These are phyloP conservation scores for Betula pendula DNA, from an alignment of 306 rosid genomes.

Conservation along the genomic window DNA sequence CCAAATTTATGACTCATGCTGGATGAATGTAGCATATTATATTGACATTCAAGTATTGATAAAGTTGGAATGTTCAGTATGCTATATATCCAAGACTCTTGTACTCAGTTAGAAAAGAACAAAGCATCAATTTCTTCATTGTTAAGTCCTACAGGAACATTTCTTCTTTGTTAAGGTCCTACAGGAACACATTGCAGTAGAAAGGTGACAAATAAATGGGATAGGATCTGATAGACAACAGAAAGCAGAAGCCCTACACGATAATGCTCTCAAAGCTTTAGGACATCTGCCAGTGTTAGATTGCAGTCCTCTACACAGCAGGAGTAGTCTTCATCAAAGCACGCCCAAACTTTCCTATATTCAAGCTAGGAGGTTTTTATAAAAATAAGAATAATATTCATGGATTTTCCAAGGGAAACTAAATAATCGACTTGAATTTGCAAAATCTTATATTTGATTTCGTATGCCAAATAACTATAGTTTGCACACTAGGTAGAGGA, in stretches of 20 bases:
- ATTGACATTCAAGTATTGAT: not conserved
- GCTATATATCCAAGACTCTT: not conserved
- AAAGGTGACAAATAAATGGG: not conserved
- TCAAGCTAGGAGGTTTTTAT: not conserved
- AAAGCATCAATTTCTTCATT: not conserved
- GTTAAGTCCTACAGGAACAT: not conserved
- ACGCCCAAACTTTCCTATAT: not conserved
- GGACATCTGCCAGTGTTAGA: not conserved
- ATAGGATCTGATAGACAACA: not conserved
- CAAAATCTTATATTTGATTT: not conserved
- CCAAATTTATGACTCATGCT: not conserved
- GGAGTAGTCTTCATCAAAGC: not conserved
- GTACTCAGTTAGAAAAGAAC: not conserved
- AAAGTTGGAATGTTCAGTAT: not conserved
- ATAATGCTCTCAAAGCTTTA: not conserved
- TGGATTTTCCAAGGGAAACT: constrained; percentile 3
- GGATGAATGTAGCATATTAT: not conserved
- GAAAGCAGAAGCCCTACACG: not conserved
- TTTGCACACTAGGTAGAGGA: not conserved
- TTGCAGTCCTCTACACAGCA: not conserved
- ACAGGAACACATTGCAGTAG: not conserved
- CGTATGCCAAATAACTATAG: not conserved
- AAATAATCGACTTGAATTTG: not conserved
- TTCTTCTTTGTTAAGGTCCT: not conserved
- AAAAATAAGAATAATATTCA: not conserved